Evolutionary conservation across 345 rosid genomes (phyloP).

Genomic region (Corymbia maculata): DNA sequence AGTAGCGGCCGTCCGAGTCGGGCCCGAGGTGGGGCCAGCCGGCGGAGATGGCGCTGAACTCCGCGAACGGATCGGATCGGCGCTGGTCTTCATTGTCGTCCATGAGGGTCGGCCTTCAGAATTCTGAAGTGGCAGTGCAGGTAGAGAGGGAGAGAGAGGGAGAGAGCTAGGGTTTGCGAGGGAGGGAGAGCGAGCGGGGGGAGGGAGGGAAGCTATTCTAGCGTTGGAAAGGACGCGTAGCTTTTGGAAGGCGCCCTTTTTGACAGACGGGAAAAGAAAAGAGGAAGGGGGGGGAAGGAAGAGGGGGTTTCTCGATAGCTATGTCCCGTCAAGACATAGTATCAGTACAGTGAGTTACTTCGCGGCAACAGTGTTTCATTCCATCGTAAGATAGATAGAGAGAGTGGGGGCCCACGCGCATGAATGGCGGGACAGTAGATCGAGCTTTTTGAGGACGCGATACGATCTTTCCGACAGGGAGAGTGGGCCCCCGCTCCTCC

Average conservation of each 20-base stretch:
- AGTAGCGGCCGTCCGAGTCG: conserved; percentile 37
- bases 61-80: conserved; percentile 30
- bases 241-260: background rate
- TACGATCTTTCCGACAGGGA: background rate
- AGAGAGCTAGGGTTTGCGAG: background rate
- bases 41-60: conserved; percentile 4
- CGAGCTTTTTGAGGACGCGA: background rate
- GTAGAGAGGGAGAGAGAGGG: background rate
- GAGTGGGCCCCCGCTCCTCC: background rate
- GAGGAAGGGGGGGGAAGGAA: background rate
- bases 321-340: background rate
- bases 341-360: background rate
- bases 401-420: background rate
- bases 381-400: background rate
- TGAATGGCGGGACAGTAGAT: background rate
- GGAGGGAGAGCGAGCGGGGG: background rate
- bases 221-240: conserved; percentile 6
- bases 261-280: background rate
- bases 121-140: background rate
- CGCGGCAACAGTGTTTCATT: background rate
- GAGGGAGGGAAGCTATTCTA: background rate
- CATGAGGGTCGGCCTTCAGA: background rate
- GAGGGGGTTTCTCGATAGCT: background rate
- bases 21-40: conserved; percentile 22
- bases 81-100: conserved; percentile 2